Evolutionary conservation across 352 stramenopile genomes (phyloP).

Genomic region (Phytopythium boreale): DNA sequence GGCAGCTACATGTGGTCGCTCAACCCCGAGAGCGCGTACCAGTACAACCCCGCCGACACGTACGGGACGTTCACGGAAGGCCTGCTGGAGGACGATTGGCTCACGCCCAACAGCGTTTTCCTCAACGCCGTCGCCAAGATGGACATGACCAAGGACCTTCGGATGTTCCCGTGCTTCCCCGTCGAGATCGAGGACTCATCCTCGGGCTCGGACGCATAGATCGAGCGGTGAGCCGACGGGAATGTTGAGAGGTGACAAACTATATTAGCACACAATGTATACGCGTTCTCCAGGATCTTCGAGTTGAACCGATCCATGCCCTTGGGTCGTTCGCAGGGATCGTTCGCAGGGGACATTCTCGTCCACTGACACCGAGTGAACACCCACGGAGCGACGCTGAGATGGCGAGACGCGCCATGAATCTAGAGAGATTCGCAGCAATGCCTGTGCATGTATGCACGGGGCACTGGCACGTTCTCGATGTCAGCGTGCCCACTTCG

Average conservation of each 20-base stretch:
- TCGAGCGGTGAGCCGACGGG: background rate
- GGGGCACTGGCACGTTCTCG: too few relatives aligned
- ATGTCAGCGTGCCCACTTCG: too few relatives aligned
- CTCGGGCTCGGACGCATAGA: background rate
- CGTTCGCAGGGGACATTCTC: too few relatives aligned
- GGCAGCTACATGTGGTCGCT: constrained; percentile 82
- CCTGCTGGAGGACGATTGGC: constrained; percentile 63
- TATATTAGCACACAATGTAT: constrained; percentile 1
- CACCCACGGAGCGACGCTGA: background rate
- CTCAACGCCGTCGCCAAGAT: constrained; percentile 51
- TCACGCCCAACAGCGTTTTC: constrained; percentile 63
- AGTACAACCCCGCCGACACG: constrained; percentile 67
- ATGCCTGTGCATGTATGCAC: too few relatives aligned
- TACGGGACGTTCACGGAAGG: constrained; percentile 63
- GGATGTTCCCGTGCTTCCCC: constrained; percentile 67
- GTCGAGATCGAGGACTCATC: constrained; percentile 24
- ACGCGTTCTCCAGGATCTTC: background rate
- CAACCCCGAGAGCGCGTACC: constrained; percentile 74
- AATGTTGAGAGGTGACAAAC: background rate
- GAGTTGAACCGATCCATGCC: background rate
- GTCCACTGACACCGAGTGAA: too few relatives aligned
- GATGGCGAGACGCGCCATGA: background rate
- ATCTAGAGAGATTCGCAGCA: background rate
- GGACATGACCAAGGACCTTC: constrained; percentile 50
- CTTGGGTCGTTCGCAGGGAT: background rate